Evolutionary conservation across 176 grass and related monocot species (phyloP), one percentile per base, ranked within the genome.

Genomic region (Dendrocalamus sinicus): DNA sequence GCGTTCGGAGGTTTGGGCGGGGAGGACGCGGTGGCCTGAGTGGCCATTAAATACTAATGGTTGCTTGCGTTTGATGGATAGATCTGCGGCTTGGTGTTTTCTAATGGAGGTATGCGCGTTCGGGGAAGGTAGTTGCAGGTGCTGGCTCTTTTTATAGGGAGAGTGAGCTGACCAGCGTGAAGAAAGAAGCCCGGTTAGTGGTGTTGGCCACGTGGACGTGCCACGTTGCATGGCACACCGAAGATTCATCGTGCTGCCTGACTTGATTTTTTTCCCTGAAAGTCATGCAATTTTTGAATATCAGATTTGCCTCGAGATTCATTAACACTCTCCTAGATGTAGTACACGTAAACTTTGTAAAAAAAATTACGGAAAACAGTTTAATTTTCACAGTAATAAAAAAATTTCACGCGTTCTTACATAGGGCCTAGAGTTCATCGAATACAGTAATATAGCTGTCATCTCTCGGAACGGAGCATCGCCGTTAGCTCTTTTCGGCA

Each of bases 81-180:
- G 78, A 83, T 78, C 60, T 69, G 3, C 10, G 35, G 16, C 20
- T 78, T 61, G 81, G 17, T 81, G 50, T 82, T 80, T 87, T 44
- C 14, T 71, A 91, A 69, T 67, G 76, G 73, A 75, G 79, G 43
- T 83, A 73, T 90, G 89, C 89, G 79, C 80, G 79, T 90, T 90
- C 84, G 67, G 68, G 81, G 89, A 90, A 74, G 89, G 79, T 90
- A 28, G 79, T 73, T 87, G 89, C 58, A 78, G 80, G 74, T 28
- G 86, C 12, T 9, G 73, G 40, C 23, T 9, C 24, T 14, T 72
- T 87, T 90, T 90, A 83, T 83, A 90, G 84, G 7, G 78, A 44
- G 47, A 43, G 45, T 12, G 24, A 44, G 51, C 57, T 8, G 24
- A 24, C 41, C 57, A 48, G 19, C 57, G 4, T 22, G 55, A 32